A percentile compares a stretch with the other conserved stretches of the same genome.
Evolutionary conservation across 306 rosid species (phyloP).

Genomic region (Castanea crenata): DNA sequence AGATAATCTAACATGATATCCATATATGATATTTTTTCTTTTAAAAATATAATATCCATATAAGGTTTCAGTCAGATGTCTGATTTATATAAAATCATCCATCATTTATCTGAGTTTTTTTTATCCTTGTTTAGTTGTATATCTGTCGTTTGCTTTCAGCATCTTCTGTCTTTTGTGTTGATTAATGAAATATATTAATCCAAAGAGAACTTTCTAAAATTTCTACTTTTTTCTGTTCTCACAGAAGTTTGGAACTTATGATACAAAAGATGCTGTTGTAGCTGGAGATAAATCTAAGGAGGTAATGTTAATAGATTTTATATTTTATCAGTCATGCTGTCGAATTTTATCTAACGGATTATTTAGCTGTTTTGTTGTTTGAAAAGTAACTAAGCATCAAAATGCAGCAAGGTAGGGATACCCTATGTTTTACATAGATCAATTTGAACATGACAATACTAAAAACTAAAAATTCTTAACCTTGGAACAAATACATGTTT

Average conservation of each 20-base stretch:
- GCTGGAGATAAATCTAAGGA: conserved; percentile 87
- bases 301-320: conserved; percentile 41
- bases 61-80: neutral
- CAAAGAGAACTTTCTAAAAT: neutral
- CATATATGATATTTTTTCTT: no score
- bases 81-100: neutral
- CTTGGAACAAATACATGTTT: neutral
- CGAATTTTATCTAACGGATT: neutral
- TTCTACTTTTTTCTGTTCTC: conserved; percentile 6
- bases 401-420: neutral
- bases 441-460: neutral
- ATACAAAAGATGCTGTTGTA: conserved; percentile 64
- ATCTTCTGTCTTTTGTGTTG: neutral
- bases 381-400: conserved; percentile 1
- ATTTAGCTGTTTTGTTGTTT: neutral
- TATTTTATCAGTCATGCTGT: conserved; percentile 3
- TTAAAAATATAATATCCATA: neutral
- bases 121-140: neutral
- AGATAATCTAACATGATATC: neutral
- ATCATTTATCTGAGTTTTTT: neutral
- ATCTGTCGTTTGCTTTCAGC: neutral
- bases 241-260: conserved; percentile 92
- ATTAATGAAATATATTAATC: conserved; percentile 13
- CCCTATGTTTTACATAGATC: neutral
- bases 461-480: neutral